Percentiles rank a stretch among this genome's conserved stretches.
These are phyloP conservation scores for Sequoiadendron giganteum DNA, from an alignment of 75 land plant species.

Conservation along the genomic window DNA sequence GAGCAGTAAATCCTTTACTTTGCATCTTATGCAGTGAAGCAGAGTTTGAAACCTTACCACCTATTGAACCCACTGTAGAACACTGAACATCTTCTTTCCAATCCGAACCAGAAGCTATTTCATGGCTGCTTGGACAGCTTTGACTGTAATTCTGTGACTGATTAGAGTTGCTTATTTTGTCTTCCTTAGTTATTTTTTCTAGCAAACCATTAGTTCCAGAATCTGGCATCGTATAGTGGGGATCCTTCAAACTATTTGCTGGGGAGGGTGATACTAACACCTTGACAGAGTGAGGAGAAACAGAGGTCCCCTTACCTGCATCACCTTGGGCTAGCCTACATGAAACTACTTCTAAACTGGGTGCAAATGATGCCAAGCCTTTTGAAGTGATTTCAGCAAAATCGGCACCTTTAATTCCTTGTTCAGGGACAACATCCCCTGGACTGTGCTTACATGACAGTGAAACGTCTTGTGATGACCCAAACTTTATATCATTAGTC, in stretches of 20 bases:
- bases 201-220: slow-evolving; percentile 30
- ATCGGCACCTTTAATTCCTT: slow-evolving; percentile 12
- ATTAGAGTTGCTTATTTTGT: slow-evolving; percentile 84
- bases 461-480: slow-evolving; percentile 40
- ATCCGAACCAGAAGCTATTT: slow-evolving; percentile 32
- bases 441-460: slow-evolving; percentile 53
- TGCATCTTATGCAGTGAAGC: slow-evolving; percentile 36
- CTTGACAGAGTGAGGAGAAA: slow-evolving; percentile 26
- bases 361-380: slow-evolving; percentile 38
- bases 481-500: slow-evolving; percentile 65
- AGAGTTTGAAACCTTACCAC: slow-evolving; percentile 28
- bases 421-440: slow-evolving; percentile 1
- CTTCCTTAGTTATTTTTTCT: slow-evolving; percentile 44
- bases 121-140: slow-evolving; percentile 69
- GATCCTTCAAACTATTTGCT: slow-evolving; percentile 25
- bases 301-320: slow-evolving; percentile 29
- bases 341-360: slow-evolving; percentile 34
- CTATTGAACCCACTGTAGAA: slow-evolving; percentile 45
- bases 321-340: slow-evolving; percentile 45
- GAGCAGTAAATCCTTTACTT: slow-evolving; percentile 26
- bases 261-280: slow-evolving; percentile 17
- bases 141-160: slow-evolving; percentile 81
- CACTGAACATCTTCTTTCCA: slow-evolving; percentile 73
- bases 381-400: slow-evolving; percentile 39
- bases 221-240: slow-evolving; percentile 16